Percentiles rank a stretch among this genome's conserved stretches.
Conservation (phyloP, 768 basidiomycete species). For the Phaeolepiota aurea region DNA sequence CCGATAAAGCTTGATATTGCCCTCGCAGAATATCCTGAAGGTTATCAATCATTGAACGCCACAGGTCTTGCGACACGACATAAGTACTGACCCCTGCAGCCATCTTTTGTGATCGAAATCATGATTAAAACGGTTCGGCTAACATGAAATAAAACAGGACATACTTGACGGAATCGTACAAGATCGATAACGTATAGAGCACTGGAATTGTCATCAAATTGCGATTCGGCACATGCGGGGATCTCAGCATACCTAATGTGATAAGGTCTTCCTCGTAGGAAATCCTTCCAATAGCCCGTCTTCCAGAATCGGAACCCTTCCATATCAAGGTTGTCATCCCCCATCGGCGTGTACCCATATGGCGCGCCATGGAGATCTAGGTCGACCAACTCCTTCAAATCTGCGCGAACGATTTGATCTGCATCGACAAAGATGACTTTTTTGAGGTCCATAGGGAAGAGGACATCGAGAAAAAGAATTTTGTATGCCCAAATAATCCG, state of each 20-base stretch:
- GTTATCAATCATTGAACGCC: slow-evolving; percentile 5
- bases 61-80: background rate
- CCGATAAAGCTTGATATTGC: slow-evolving; percentile 88
- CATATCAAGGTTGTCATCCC: slow-evolving; percentile 89
- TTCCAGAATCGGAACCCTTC: slow-evolving; percentile 99
- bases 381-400: slow-evolving; percentile 91
- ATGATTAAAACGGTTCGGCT: slow-evolving; percentile 2
- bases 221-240: background rate
- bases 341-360: slow-evolving; percentile 97
- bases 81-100: slow-evolving; percentile 37
- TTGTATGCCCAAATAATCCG: slow-evolving; percentile 99
- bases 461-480: slow-evolving; percentile 96
- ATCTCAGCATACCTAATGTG: slow-evolving; percentile 73
- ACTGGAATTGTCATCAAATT: slow-evolving; percentile 29
- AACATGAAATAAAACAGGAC: slow-evolving; percentile 12
- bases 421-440: slow-evolving; percentile 99
- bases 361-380: slow-evolving; percentile 88
- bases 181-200: slow-evolving; percentile 96
- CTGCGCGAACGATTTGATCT: slow-evolving; percentile 95
- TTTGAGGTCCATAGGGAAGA: slow-evolving; percentile 98
- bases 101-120: slow-evolving; percentile 21
- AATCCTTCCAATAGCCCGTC: slow-evolving; percentile 91
- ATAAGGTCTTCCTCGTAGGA: slow-evolving; percentile 76
- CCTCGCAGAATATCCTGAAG: slow-evolving; percentile 77
- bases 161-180: slow-evolving; percentile 85